A percentile compares a stretch with the other conserved stretches of the same genome.
Conservation (phyloP, 1,284 basidiomycete species). For the Ustilago bromivora region DNA sequence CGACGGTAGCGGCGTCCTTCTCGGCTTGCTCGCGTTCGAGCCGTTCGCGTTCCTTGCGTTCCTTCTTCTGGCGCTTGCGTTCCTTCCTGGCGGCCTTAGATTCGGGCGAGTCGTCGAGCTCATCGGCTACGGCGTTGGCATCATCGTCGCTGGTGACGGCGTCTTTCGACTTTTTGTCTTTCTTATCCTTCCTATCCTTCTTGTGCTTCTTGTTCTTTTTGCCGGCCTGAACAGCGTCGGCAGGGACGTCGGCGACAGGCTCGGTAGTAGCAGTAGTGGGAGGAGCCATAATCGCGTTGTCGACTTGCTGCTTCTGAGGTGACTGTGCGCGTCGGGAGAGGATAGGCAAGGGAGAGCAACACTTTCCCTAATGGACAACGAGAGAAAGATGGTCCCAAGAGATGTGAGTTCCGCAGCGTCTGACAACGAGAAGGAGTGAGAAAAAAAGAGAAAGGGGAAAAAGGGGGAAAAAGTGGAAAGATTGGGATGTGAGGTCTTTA, state of each 20-base stretch:
- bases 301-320: neutral
- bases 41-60: conserved; percentile 40
- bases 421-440: neutral
- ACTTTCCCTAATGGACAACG: neutral
- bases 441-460: neutral
- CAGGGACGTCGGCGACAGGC: conserved; percentile 12
- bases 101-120: conserved; percentile 18
- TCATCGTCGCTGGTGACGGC: conserved; percentile 22
- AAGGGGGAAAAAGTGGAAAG: neutral
- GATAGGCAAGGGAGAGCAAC: conserved; percentile 1
- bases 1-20: conserved; percentile 51
- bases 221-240: conserved; percentile 6
- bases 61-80: conserved; percentile 51
- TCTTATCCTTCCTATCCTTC: conserved; percentile 24
- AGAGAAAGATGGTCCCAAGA: neutral
- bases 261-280: conserved; percentile 9
- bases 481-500: conserved; percentile 27
- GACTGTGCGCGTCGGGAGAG: neutral
- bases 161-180: conserved; percentile 22
- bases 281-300: conserved; percentile 16
- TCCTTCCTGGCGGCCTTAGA: conserved; percentile 25
- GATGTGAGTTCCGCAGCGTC: conserved; percentile 24
- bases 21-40: conserved; percentile 52
- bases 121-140: conserved; percentile 31
- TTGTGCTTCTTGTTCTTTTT: conserved; percentile 8